phyloP scores from a whole-genome alignment of 352 stramenopile genomes.

The Phytopythium boreale region DNA sequence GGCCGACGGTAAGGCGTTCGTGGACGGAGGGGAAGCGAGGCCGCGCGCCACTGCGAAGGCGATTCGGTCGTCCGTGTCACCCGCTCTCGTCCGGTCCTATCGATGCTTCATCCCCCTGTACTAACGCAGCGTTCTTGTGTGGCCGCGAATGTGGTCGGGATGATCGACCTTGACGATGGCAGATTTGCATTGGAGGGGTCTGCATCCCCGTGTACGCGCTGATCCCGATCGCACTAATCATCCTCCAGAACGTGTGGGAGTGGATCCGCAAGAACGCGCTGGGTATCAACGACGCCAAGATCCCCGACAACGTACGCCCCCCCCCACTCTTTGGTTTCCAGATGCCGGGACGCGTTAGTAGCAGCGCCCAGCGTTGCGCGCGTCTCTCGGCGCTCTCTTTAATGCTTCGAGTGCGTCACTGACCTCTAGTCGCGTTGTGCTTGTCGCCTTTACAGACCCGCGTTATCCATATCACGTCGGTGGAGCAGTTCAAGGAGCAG shows the following conservation, averaged over 20 bases:
- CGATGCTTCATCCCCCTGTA: background rate
- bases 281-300: constrained; percentile 43
- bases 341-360: background rate
- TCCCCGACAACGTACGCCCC: constrained; percentile 46
- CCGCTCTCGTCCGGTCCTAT: too few species aligned
- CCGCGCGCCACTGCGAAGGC: background rate
- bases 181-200: constrained; percentile 82
- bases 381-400: too few species aligned
- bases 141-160: background rate
- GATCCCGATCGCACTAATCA: constrained; percentile 65
- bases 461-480: constrained; percentile 66
- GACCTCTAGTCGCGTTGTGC: background rate
- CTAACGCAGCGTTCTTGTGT: background rate
- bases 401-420: background rate
- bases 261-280: constrained; percentile 70
- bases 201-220: constrained; percentile 79
- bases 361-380: too few species aligned
- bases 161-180: background rate
- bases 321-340: too few species aligned
- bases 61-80: too few species aligned
- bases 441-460: constrained; percentile 34
- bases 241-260: constrained; percentile 63
- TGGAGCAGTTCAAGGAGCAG: constrained; percentile 72
- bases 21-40: background rate
- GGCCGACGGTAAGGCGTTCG: constrained; percentile 21